phyloP scores from a whole-genome alignment of 257 asterid species.

The Capsicum chinense region DNA sequence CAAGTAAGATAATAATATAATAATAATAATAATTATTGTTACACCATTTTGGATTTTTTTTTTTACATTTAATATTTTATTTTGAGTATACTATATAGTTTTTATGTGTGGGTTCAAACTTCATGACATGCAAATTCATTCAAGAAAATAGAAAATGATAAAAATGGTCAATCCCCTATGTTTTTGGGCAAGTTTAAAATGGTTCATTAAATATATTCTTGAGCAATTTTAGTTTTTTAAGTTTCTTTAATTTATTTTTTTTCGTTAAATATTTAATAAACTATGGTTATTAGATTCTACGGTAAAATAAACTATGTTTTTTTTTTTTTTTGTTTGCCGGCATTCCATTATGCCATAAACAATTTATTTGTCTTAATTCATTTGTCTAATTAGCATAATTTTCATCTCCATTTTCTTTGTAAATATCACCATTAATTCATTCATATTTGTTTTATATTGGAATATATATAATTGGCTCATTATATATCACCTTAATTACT shows the following conservation, averaged over 20 bases:
- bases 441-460: background rate
- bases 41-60: background rate
- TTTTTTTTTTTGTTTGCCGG: background rate
- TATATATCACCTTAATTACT: background rate
- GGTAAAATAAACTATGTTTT: no score
- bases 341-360: background rate
- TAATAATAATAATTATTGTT: background rate
- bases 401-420: background rate
- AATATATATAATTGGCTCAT: background rate
- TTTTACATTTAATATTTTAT: background rate
- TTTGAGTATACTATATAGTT: background rate
- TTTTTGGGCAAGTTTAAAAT: background rate
- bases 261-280: background rate
- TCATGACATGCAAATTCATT: background rate
- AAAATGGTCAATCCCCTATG: background rate
- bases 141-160: background rate
- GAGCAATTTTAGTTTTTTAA: background rate
- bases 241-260: background rate
- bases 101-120: background rate
- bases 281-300: no score
- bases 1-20: conserved; percentile 1
- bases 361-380: background rate
- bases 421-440: background rate
- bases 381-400: background rate
- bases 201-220: background rate